These are phyloP conservation scores for Geosmithia morbida DNA, from an alignment of 2,329 filamentous ascomycete species.

Conservation along the genomic window DNA sequence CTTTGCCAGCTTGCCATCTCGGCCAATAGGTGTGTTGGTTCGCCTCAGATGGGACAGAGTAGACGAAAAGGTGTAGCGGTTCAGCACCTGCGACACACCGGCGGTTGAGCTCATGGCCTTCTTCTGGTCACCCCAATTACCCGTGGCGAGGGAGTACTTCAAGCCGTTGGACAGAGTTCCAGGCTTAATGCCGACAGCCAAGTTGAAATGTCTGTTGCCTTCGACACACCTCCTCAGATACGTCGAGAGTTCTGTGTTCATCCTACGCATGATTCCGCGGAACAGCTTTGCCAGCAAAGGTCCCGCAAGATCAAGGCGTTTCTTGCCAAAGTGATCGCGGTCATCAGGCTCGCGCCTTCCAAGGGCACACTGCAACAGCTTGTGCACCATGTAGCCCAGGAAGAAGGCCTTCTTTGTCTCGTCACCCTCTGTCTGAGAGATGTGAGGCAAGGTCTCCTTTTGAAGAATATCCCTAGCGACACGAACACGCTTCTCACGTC, in stretches of 20 bases:
- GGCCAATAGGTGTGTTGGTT: conserved; percentile 93
- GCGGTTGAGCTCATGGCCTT: conserved; percentile 91
- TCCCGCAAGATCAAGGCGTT: conserved; percentile 88
- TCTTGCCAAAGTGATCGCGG: conserved; percentile 98
- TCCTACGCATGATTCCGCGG: conserved; percentile 76
- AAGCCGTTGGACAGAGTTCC: conserved; percentile 84
- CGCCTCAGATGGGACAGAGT: conserved; percentile 92
- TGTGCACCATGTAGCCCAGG: conserved; percentile 97
- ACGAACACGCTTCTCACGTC: conserved; percentile 75
- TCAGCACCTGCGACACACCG: conserved; percentile 94
- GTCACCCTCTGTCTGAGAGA: conserved; percentile 86
- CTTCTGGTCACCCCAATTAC: conserved; percentile 99
- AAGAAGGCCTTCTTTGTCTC: conserved; percentile 97
- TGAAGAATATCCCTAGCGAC: conserved; percentile 91
- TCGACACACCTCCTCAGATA: conserved; percentile 91
- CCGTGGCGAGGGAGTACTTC: conserved; percentile 93
- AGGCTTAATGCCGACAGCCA: conserved; percentile 81
- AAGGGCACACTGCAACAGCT: conserved; percentile 82
- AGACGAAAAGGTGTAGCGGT: conserved; percentile 93
- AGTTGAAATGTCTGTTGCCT: conserved; percentile 73
- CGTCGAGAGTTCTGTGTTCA: conserved; percentile 80
- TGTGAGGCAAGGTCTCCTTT: conserved; percentile 92
- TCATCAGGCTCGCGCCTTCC: conserved; percentile 91
- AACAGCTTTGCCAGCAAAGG: conserved; percentile 94
- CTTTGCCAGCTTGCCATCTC: conserved; percentile 97